Conservation (phyloP, 1,139 yeast species). For the Candida smagusa region DNA sequence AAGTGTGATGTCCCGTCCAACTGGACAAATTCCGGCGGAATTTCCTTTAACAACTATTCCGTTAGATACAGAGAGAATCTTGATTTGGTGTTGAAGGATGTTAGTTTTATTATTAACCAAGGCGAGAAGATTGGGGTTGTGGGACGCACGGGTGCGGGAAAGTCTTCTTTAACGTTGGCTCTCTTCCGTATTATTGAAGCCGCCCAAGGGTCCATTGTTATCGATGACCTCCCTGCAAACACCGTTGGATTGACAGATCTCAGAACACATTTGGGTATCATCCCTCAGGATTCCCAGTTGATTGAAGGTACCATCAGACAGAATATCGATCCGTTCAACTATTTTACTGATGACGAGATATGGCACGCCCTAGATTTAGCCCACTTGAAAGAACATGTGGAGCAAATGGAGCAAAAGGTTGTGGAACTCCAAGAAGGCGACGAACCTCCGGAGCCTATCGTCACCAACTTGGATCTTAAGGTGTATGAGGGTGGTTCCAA, state of each 20-base stretch:
- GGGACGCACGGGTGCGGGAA: slow-evolving; percentile 97
- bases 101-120: slow-evolving; percentile 65
- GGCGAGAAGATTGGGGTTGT: slow-evolving; percentile 92
- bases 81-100: slow-evolving; percentile 73
- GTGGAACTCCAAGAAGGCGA: slow-evolving; percentile 23
- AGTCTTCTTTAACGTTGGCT: slow-evolving; percentile 86
- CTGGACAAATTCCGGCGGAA: slow-evolving; percentile 82
- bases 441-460: slow-evolving; percentile 14
- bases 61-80: slow-evolving; percentile 83
- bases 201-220: slow-evolving; percentile 46
- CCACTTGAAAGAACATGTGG: slow-evolving; percentile 50
- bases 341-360: slow-evolving; percentile 48
- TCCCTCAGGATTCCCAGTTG: slow-evolving; percentile 70
- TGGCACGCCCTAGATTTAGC: slow-evolving; percentile 55
- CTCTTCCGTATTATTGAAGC: slow-evolving; percentile 85
- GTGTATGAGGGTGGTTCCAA: slow-evolving; percentile 71
- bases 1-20: slow-evolving; percentile 23
- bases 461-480: slow-evolving; percentile 35
- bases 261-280: slow-evolving; percentile 55
- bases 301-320: slow-evolving; percentile 60
- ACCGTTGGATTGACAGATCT: slow-evolving; percentile 46
- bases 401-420: slow-evolving; percentile 25
- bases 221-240: slow-evolving; percentile 50
- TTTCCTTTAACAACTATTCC: slow-evolving; percentile 70
- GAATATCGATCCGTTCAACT: slow-evolving; percentile 58